Conservation (phyloP, 768 basidiomycete species). For the Termitomyces sp. region DNA sequence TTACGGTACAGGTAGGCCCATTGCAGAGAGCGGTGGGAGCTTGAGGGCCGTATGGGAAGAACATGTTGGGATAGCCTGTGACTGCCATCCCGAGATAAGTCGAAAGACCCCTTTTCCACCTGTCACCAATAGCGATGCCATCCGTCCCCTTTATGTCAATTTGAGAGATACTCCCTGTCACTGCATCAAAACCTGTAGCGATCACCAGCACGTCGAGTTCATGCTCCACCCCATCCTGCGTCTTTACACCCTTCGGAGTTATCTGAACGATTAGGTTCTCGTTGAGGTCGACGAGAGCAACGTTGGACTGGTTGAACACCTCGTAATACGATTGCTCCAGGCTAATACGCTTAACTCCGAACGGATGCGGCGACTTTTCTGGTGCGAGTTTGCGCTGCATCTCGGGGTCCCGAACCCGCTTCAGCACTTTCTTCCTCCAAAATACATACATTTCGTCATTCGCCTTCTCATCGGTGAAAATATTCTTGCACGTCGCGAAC, state of each 20-base stretch:
- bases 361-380: conserved; percentile 20
- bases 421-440: conserved; percentile 18
- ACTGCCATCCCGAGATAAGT: no score
- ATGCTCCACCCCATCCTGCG: no score
- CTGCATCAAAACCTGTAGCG: no score
- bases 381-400: no score
- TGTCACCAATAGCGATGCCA: conserved; percentile 16
- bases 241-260: conserved; percentile 18
- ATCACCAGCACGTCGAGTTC: conserved; percentile 18
- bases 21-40: conserved; percentile 22
- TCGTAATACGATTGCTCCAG: no score
- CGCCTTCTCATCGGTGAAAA: conserved; percentile 9
- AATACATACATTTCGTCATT: conserved; percentile 20
- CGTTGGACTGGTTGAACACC: no score
- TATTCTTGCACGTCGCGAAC: conserved; percentile 14
- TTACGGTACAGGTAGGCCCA: no score
- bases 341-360: conserved; percentile 20
- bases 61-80: no score
- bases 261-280: conserved; percentile 16
- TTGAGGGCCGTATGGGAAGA: conserved; percentile 22
- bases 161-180: conserved; percentile 19
- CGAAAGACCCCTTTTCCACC: conserved; percentile 18
- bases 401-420: conserved; percentile 15
- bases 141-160: conserved; percentile 19
- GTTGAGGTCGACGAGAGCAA: no score